A percentile compares a stretch with the other conserved stretches of the same genome.
These are phyloP conservation scores for Gomphus sp. DNA, from an alignment of 1,284 basidiomycete species.

Conservation along the genomic window DNA sequence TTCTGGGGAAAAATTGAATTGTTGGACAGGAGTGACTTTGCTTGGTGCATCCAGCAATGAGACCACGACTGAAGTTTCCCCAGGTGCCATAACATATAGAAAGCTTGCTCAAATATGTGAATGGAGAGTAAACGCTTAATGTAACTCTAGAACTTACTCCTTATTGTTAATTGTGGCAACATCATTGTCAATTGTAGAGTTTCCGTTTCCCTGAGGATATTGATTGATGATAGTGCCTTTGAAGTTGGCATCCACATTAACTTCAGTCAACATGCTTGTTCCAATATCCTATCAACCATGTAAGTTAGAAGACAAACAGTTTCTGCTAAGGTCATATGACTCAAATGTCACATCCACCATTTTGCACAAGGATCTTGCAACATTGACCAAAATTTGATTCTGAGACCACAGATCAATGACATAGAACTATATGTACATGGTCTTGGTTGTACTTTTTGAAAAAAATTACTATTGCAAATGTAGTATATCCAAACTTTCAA, in stretches of 20 bases:
- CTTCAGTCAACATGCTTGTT: constrained; percentile 35
- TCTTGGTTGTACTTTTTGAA: too few species aligned
- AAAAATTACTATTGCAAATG: too few species aligned
- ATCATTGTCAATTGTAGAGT: too few species aligned
- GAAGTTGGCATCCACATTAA: constrained; percentile 35
- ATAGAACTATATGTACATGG: too few species aligned
- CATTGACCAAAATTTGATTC: too few species aligned
- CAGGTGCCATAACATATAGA: constrained; percentile 34
- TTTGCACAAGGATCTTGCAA: too few species aligned
- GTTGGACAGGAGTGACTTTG: constrained; percentile 26
- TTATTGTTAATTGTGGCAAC: constrained; percentile 33
- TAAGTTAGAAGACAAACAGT: too few species aligned
- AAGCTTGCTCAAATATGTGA: constrained; percentile 21
- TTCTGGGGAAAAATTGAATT: constrained; percentile 32
- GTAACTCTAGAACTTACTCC: constrained; percentile 27
- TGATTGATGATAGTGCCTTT: constrained; percentile 37
- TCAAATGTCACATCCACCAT: too few species aligned
- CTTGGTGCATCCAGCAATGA: constrained; percentile 32
- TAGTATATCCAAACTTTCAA: too few species aligned
- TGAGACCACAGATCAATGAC: too few species aligned
- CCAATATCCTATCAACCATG: constrained; percentile 33
- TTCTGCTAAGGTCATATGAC: too few species aligned
- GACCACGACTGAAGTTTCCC: constrained; percentile 32
- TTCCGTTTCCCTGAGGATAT: constrained; percentile 30
- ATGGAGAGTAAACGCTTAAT: not conserved